Evolutionary conservation across 345 rosid genomes (phyloP).

Genomic region (Fremontodendron californicum): DNA sequence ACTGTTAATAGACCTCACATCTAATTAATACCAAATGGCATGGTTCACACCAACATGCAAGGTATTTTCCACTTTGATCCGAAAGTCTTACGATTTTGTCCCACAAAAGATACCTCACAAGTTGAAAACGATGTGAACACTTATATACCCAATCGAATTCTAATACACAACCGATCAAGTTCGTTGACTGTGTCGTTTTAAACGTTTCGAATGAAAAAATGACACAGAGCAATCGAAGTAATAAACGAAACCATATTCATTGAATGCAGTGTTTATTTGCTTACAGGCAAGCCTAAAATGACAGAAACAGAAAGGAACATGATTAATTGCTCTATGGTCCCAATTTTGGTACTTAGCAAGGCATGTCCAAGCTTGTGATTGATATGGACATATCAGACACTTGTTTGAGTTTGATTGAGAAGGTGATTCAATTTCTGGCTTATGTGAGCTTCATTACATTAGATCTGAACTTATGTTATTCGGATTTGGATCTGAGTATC

Average conservation of each 20-base stretch:
- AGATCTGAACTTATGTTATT: too few species aligned
- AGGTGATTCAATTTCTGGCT: neutral
- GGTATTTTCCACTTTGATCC: too few species aligned
- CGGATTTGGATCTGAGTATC: too few species aligned
- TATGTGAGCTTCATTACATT: too few species aligned
- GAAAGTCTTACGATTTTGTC: too few species aligned
- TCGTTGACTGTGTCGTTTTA: neutral
- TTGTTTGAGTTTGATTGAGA: neutral
- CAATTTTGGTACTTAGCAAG: neutral
- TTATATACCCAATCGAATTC: too few species aligned
- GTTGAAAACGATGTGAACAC: too few species aligned
- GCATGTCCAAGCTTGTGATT: neutral
- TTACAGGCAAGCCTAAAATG: neutral
- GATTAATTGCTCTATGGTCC: neutral
- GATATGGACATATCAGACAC: neutral
- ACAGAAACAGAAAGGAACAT: neutral
- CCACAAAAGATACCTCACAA: too few species aligned
- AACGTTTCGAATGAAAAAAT: neutral
- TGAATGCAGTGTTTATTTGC: neutral
- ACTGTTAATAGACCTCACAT: too few species aligned
- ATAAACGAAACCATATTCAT: neutral
- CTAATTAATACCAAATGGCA: too few species aligned
- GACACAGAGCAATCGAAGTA: neutral
- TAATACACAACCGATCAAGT: neutral
- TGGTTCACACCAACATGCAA: too few species aligned